These are phyloP conservation scores for Trichosporon ovoides DNA, from an alignment of 1,284 basidiomycete species.

Conservation along the genomic window DNA sequence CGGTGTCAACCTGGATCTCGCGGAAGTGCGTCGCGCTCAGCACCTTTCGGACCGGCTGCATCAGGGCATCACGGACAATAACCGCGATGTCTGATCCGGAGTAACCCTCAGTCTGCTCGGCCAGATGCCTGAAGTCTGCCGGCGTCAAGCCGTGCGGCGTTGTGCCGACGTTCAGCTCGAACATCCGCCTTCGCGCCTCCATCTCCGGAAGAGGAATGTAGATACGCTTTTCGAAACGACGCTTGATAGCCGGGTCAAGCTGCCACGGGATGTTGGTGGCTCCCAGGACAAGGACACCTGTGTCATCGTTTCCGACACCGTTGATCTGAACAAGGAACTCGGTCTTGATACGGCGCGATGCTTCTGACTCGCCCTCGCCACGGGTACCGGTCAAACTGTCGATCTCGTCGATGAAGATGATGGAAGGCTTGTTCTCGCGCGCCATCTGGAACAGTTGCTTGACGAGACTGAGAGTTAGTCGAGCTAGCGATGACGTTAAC, in stretches of 20 bases:
- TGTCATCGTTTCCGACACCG: conserved; percentile 95
- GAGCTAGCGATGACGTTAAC: conserved; percentile 32
- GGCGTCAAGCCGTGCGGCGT: conserved; percentile 79
- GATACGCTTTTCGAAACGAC: conserved; percentile 95
- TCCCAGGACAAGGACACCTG: conserved; percentile 94
- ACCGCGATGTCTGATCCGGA: conserved; percentile 95
- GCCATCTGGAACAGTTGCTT: conserved; percentile 97
- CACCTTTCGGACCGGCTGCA: conserved; percentile 98
- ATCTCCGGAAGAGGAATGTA: conserved; percentile 94
- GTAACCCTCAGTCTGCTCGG: conserved; percentile 85
- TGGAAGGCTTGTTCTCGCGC: conserved; percentile 90
- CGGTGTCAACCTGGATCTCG: conserved; percentile 45
- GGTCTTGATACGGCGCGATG: conserved; percentile 93
- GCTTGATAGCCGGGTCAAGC: conserved; percentile 94
- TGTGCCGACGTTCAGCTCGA: conserved; percentile 89
- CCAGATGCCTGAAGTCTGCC: conserved; percentile 76
- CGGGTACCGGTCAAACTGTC: conserved; percentile 92
- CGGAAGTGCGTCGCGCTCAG: conserved; percentile 95
- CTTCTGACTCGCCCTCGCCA: conserved; percentile 94
- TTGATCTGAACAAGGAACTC: conserved; percentile 95
- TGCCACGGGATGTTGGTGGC: conserved; percentile 99
- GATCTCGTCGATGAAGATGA: conserved; percentile 98
- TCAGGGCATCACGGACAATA: conserved; percentile 91
- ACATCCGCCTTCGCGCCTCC: conserved; percentile 91
- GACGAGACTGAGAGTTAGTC: conserved; percentile 62